Percentiles rank a stretch among this genome's conserved stretches.
phyloP scores from a whole-genome alignment of 1,139 yeast genomes.

The Protomyces inouyei region DNA sequence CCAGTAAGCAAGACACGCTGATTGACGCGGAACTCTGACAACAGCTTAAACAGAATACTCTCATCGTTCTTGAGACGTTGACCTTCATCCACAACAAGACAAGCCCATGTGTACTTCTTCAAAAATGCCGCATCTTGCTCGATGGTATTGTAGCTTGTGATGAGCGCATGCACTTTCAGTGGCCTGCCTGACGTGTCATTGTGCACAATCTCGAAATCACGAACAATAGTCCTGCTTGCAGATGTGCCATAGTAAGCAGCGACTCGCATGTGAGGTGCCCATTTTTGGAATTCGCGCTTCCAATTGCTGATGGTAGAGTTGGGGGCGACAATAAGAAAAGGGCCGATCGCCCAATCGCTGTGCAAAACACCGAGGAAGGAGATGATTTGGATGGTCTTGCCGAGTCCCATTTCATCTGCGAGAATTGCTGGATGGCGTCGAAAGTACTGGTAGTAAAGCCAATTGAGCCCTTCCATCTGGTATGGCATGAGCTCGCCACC shows the following conservation, averaged over 20 bases:
- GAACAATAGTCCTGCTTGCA: slow-evolving; percentile 68
- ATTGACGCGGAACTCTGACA: slow-evolving; percentile 69
- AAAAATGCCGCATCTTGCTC: slow-evolving; percentile 67
- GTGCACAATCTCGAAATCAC: slow-evolving; percentile 54
- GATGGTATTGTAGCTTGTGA: slow-evolving; percentile 75
- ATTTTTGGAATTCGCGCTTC: slow-evolving; percentile 77
- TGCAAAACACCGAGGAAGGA: slow-evolving; percentile 42
- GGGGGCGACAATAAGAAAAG: slow-evolving; percentile 76
- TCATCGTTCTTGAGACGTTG: slow-evolving; percentile 80
- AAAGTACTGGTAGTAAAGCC: slow-evolving; percentile 34
- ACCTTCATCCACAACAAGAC: slow-evolving; percentile 86
- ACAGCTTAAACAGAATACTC: slow-evolving; percentile 65
- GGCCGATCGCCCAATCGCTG: slow-evolving; percentile 37
- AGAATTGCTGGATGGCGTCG: slow-evolving; percentile 60
- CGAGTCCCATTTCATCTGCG: slow-evolving; percentile 98
- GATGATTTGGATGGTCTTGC: slow-evolving; percentile 90
- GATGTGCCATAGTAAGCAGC: slow-evolving; percentile 53
- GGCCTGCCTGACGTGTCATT: slow-evolving; percentile 37
- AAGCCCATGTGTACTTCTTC: slow-evolving; percentile 69
- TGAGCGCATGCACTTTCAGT: slow-evolving; percentile 68
- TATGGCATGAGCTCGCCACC: slow-evolving; percentile 30
- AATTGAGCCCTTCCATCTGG: slow-evolving; percentile 33
- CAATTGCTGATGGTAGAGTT: slow-evolving; percentile 78
- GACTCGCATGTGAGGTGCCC: slow-evolving; percentile 73
- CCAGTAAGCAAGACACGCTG: slow-evolving; percentile 78